These are phyloP conservation scores for Hortiboletus campestris DNA, from an alignment of 768 basidiomycete genomes.

Conservation along the genomic window DNA sequence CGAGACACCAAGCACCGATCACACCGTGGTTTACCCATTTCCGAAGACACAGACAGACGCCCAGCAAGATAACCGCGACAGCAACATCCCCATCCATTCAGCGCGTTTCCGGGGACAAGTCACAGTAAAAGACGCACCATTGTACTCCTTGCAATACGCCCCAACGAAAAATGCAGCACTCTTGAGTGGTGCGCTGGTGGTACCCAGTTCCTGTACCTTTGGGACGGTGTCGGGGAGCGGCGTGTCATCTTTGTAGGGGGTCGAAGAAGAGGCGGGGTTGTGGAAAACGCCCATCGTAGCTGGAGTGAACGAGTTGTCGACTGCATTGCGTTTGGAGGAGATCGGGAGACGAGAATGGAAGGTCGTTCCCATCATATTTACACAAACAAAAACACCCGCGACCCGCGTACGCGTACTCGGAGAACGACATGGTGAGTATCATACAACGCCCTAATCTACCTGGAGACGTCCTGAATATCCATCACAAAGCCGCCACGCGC, in stretches of 20 bases:
- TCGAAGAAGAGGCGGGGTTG: constrained; percentile 44
- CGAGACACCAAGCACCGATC: constrained; percentile 7
- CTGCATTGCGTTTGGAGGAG: constrained; percentile 18
- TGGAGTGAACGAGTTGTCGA: constrained; percentile 4
- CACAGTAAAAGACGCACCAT: constrained; percentile 61
- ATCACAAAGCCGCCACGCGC: constrained; percentile 47
- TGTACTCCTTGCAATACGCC: constrained; percentile 92
- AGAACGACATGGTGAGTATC: constrained; percentile 20
- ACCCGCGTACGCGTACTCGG: not conserved
- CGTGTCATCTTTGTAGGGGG: constrained; percentile 61
- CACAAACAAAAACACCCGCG: not conserved
- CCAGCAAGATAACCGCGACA: not conserved
- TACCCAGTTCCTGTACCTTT: constrained; percentile 84
- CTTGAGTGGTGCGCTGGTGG: constrained; percentile 90
- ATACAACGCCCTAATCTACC: not conserved
- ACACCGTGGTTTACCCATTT: not conserved
- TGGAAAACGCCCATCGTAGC: constrained; percentile 53
- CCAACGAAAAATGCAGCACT: constrained; percentile 97
- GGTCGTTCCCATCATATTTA: constrained; percentile 18
- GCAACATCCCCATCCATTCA: constrained; percentile 5
- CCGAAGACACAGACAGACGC: not conserved
- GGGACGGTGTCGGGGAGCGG: constrained; percentile 67
- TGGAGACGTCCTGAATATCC: not conserved
- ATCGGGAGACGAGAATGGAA: constrained; percentile 24
- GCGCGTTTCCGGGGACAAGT: not conserved